Evolutionary conservation across 1,139 yeast species (phyloP).

Genomic region (Oligophagozyma castellii): DNA sequence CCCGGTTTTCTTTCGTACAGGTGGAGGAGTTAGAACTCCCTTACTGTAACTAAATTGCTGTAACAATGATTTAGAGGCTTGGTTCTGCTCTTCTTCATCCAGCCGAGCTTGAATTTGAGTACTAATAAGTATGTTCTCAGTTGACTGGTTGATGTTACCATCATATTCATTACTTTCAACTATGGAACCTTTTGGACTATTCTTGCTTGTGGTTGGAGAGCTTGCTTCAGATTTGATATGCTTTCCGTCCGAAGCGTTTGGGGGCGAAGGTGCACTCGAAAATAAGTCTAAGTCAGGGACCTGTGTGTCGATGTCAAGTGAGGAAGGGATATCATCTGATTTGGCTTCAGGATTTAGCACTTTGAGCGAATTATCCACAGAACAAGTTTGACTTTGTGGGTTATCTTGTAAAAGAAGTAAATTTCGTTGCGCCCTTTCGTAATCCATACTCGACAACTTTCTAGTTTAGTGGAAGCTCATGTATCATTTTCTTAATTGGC

Average conservation of each 20-base stretch:
- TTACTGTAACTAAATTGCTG: conserved; percentile 10
- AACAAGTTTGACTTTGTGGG: background rate
- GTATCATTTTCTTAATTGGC: too few relatives aligned
- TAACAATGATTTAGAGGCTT: conserved; percentile 7
- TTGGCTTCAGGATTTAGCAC: background rate
- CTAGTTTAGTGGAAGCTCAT: too few relatives aligned
- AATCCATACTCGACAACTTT: too few relatives aligned
- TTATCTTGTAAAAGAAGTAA: conserved; percentile 8
- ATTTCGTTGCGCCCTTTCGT: conserved; percentile 13
- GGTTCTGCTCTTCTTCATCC: conserved; percentile 16
- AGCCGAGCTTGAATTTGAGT: conserved; percentile 22
- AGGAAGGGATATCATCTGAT: too few relatives aligned
- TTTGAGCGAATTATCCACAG: background rate
- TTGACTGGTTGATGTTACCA: background rate
- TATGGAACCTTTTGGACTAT: background rate
- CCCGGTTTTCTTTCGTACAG: background rate
- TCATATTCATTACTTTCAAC: conserved; percentile 2
- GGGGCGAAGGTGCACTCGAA: background rate
- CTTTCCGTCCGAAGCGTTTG: background rate
- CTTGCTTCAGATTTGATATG: background rate
- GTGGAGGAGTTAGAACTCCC: conserved; percentile 2
- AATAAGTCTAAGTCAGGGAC: background rate
- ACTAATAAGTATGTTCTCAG: conserved; percentile 12
- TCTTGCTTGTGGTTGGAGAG: background rate
- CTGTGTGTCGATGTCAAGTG: background rate